phyloP scores from a whole-genome alignment of 202 grass and related monocot genomes.

The Elaeis oleifera region DNA sequence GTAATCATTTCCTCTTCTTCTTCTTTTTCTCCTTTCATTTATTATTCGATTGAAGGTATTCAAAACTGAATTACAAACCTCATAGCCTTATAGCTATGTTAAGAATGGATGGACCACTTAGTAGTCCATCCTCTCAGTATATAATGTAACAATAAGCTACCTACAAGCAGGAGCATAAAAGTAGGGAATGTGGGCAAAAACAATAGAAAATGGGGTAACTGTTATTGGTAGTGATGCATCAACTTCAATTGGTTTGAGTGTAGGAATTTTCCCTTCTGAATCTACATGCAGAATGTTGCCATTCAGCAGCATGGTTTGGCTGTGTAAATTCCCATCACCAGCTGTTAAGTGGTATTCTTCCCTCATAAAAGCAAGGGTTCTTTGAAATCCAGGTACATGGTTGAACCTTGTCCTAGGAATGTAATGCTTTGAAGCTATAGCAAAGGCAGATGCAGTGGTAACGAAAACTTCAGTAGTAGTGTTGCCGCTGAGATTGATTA shows the following conservation, averaged over 20 bases:
- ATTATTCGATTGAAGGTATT: constrained; percentile 20
- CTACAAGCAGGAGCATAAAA: constrained; percentile 64
- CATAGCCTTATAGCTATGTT: constrained; percentile 19
- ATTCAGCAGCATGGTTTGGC: constrained; percentile 87
- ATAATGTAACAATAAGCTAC: constrained; percentile 15
- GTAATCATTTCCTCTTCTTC: too few species aligned
- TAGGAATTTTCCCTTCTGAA: constrained; percentile 45
- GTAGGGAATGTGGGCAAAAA: constrained; percentile 60
- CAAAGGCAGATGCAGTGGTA: constrained; percentile 14
- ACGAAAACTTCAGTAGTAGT: constrained; percentile 34
- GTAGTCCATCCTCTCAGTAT: constrained; percentile 20
- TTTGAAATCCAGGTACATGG: constrained; percentile 26
- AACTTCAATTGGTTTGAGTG: constrained; percentile 37
- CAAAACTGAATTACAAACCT: constrained; percentile 18
- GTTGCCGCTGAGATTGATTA: constrained; percentile 84
- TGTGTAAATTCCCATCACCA: constrained; percentile 49
- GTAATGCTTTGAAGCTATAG: constrained; percentile 15
- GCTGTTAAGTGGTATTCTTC: constrained; percentile 87
- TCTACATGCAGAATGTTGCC: constrained; percentile 45
- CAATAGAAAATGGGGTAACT: constrained; percentile 52
- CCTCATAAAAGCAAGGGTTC: constrained; percentile 33
- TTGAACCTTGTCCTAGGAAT: constrained; percentile 23
- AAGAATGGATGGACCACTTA: constrained; percentile 29
- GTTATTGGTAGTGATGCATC: constrained; percentile 43
- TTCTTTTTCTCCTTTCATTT: constrained; percentile 14